Conservation (phyloP, 345 rosid species). For the Hevea brasiliensis region DNA sequence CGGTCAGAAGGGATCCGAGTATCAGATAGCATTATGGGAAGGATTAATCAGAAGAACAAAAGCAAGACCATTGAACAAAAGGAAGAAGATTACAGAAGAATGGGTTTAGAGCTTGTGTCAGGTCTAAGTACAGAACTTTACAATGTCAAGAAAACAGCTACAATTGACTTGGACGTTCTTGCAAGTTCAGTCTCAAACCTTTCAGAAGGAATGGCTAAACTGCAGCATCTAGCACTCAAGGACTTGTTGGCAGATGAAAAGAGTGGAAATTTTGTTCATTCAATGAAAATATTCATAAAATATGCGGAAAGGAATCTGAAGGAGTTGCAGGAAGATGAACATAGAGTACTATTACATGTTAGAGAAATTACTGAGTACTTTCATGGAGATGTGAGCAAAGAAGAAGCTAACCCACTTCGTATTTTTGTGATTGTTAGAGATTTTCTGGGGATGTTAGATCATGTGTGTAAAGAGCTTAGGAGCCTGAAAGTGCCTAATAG, state of each 20-base stretch:
- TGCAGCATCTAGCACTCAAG: conserved; percentile 47
- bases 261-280: conserved; percentile 46
- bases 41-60: conserved; percentile 61
- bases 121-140: conserved; percentile 77
- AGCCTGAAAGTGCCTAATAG: conserved; percentile 53
- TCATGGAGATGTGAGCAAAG: conserved; percentile 85
- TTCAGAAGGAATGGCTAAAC: conserved; percentile 56
- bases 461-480: conserved; percentile 87
- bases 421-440: conserved; percentile 98
- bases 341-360: conserved; percentile 61
- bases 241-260: conserved; percentile 46
- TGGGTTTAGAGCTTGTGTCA: conserved; percentile 90
- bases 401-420: conserved; percentile 79
- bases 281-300: conserved; percentile 59
- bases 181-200: conserved; percentile 77
- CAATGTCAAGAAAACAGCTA: conserved; percentile 93
- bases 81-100: conserved; percentile 85
- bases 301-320: conserved; percentile 61
- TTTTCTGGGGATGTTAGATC: conserved; percentile 90
- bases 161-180: conserved; percentile 80
- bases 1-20: conserved; percentile 87
- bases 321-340: conserved; percentile 70
- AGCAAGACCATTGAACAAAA: conserved; percentile 58
- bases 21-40: conserved; percentile 89
- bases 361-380: conserved; percentile 87